Evolutionary conservation across 2,329 filamentous ascomycete species (phyloP).

Genomic region (Penicillium sp.): DNA sequence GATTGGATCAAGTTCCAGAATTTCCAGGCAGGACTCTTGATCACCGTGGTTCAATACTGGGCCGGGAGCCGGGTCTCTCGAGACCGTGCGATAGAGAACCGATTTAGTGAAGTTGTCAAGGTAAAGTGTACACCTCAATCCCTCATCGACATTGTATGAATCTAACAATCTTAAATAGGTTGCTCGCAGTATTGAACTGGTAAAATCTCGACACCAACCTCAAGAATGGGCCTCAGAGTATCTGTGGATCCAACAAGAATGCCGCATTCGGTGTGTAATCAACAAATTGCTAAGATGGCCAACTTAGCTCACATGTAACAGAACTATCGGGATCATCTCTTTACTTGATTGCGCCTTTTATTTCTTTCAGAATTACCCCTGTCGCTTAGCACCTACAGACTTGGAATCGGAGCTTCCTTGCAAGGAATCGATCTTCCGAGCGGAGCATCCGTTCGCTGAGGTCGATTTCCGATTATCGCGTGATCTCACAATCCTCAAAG

Average conservation of each 20-base stretch:
- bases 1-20: constrained; percentile 42
- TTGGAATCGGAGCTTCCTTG: constrained; percentile 47
- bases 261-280: constrained; percentile 40
- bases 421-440: constrained; percentile 41
- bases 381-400: constrained; percentile 41
- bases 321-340: constrained; percentile 42
- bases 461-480: constrained; percentile 40
- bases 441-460: constrained; percentile 44
- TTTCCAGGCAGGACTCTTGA: constrained; percentile 46
- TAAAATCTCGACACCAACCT: constrained; percentile 38
- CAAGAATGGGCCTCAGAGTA: constrained; percentile 41
- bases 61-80: constrained; percentile 39
- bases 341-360: constrained; percentile 47
- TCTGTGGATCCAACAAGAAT: constrained; percentile 47
- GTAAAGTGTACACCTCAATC: constrained; percentile 8
- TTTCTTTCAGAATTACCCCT: constrained; percentile 49
- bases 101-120: constrained; percentile 46
- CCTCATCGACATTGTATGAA: no score
- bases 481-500: constrained; percentile 37
- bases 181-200: constrained; percentile 41
- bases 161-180: constrained; percentile 8
- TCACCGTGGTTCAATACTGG: constrained; percentile 47
- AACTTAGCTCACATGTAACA: constrained; percentile 20
- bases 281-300: neutral
- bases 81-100: constrained; percentile 44